phyloP scores from a whole-genome alignment of 306 rosid genomes.

The Quillaja saponaria region DNA sequence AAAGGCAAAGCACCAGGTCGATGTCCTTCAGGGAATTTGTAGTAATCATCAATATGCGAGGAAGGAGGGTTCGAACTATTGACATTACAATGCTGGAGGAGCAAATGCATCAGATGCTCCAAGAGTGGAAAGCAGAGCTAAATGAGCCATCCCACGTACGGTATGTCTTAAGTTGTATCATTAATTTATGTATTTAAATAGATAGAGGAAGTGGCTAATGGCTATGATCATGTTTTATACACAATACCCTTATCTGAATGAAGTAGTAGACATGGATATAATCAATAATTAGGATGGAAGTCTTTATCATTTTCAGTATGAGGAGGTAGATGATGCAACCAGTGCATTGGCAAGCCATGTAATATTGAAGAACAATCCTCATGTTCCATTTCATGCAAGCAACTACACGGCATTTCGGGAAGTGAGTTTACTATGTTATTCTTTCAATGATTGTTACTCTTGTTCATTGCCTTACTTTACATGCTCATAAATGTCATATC shows the following conservation, averaged over 20 bases:
- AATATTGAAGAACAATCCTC: conserved; percentile 53
- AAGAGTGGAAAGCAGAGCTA: conserved; percentile 87
- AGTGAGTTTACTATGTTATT: conserved; percentile 41
- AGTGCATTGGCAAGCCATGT: conserved; percentile 75
- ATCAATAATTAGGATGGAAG: conserved; percentile 71
- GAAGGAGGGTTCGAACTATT: conserved; percentile 67
- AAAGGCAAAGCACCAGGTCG: conserved; percentile 75
- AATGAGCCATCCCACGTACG: conserved; percentile 77
- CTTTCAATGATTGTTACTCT: conserved; percentile 2
- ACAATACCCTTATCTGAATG: conserved; percentile 5
- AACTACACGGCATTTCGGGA: conserved; percentile 49
- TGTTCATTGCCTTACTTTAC: not conserved
- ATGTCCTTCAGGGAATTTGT: conserved; percentile 80
- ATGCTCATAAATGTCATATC: not conserved
- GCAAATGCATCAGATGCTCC: conserved; percentile 90
- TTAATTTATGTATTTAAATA: conserved; percentile 30
- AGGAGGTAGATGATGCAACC: conserved; percentile 86
- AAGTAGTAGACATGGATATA: conserved; percentile 22
- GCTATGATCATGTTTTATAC: not conserved
- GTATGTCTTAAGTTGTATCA: conserved; percentile 68
- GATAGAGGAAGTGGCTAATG: not conserved
- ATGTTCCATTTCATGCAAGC: conserved; percentile 45
- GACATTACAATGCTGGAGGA: conserved; percentile 73
- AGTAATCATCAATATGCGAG: conserved; percentile 75
- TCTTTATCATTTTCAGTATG: conserved; percentile 69